Evolutionary conservation across 371 early-diverging fungal species (phyloP).

Genomic region (Entomophthora muscae): DNA sequence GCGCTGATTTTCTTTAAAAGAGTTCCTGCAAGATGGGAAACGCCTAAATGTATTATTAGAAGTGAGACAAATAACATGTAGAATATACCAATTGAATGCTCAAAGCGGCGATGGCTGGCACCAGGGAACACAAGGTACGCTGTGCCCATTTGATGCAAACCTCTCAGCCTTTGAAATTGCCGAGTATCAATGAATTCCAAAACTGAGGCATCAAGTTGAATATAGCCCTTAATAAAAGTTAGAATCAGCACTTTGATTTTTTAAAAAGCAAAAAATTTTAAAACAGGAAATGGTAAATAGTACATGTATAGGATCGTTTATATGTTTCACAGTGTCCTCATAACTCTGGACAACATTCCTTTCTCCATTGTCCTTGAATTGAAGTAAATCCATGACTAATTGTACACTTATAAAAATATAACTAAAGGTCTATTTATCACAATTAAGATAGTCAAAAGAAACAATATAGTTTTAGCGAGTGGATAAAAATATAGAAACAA

Average conservation of each 20-base stretch:
- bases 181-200: conserved; percentile 77
- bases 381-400: no score
- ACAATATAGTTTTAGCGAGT: no score
- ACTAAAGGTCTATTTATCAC: no score
- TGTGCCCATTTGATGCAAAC: conserved; percentile 74
- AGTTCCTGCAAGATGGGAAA: conserved; percentile 61
- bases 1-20: conserved; percentile 45
- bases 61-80: not conserved
- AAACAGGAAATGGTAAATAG: not conserved
- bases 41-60: conserved; percentile 24
- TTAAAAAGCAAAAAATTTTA: not conserved
- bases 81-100: conserved; percentile 60
- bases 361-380: no score
- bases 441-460: no score
- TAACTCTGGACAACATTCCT: not conserved
- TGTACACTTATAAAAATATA: no score
- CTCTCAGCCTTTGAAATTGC: conserved; percentile 78
- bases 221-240: conserved; percentile 68
- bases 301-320: conserved; percentile 9
- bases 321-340: not conserved
- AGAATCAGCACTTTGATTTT: conserved; percentile 16
- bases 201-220: conserved; percentile 41
- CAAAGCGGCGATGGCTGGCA: conserved; percentile 79
- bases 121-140: conserved; percentile 89
- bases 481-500: no score